Evolutionary conservation across 441 rosid species (phyloP).

Genomic region (Corymbia calophylla): DNA sequence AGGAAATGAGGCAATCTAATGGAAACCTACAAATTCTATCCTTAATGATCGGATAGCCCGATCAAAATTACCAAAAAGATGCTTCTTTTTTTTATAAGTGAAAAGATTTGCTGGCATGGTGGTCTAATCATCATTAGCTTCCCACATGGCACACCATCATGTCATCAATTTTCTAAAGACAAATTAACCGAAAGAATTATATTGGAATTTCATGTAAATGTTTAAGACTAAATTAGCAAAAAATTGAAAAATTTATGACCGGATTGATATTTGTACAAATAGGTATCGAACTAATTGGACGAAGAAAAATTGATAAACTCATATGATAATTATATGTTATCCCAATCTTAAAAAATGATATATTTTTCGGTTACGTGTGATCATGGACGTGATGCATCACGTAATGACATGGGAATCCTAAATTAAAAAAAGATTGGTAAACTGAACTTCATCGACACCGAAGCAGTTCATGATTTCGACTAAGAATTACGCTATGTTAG

Average conservation of each 20-base stretch:
- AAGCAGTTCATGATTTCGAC: not conserved
- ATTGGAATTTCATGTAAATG: not conserved
- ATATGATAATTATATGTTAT: not conserved
- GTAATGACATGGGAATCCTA: not conserved
- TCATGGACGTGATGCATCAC: not conserved
- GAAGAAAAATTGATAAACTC: not conserved
- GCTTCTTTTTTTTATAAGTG: not conserved
- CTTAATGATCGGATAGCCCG: not conserved
- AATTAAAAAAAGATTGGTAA: not conserved
- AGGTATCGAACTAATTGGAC: not conserved
- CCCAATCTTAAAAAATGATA: not conserved
- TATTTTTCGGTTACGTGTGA: not conserved
- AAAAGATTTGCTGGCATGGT: not conserved
- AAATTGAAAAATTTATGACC: not conserved
- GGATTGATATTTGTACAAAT: not conserved
- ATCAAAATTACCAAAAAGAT: not conserved
- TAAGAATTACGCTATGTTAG: not conserved
- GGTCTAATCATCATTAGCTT: fast-evolving
- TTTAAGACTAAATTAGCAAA: not conserved
- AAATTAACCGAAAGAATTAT: fast-evolving
- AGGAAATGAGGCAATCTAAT: not conserved
- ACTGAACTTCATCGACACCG: not conserved
- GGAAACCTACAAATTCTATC: too few relatives aligned
- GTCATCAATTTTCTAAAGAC: not conserved
- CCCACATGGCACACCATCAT: not conserved